Percentiles rank a stretch among this genome's conserved stretches.
These are phyloP conservation scores for Protomyces inundatus DNA, from an alignment of 1,139 yeast genomes.

Conservation along the genomic window DNA sequence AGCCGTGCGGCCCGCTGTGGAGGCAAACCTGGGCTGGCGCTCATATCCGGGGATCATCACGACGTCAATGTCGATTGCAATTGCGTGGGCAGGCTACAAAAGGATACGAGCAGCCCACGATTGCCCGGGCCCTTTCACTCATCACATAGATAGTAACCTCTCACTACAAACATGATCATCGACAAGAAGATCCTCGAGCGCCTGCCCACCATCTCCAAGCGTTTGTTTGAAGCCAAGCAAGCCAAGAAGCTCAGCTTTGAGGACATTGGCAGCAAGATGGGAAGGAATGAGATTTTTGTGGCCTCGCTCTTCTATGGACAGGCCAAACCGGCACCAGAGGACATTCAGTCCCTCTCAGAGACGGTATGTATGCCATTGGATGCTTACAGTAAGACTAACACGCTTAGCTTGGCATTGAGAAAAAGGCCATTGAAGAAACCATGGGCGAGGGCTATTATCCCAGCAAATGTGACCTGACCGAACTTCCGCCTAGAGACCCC, in stretches of 20 bases:
- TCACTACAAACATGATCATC: neutral
- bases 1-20: too few relatives aligned
- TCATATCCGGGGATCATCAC: too few relatives aligned
- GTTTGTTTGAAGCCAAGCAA: conserved; percentile 32
- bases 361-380: conserved; percentile 18
- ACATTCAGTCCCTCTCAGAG: conserved; percentile 28
- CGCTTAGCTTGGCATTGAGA: conserved; percentile 28
- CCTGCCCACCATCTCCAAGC: conserved; percentile 32
- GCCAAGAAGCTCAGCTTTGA: conserved; percentile 31
- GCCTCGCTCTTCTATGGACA: conserved; percentile 33
- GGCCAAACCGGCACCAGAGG: conserved; percentile 30
- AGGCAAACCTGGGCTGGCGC: too few relatives aligned
- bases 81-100: too few relatives aligned
- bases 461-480: conserved; percentile 15
- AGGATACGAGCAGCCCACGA: too few relatives aligned
- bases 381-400: conserved; percentile 6
- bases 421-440: conserved; percentile 27
- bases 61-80: too few relatives aligned
- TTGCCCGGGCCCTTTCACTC: too few relatives aligned
- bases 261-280: conserved; percentile 31
- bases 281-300: conserved; percentile 33
- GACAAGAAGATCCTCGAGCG: conserved; percentile 14
- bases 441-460: conserved; percentile 22
- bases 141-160: too few relatives aligned
- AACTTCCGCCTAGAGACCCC: conserved; percentile 30